Base-by-base conservation (phyloP, 2,329 filamentous ascomycete genomes). In the Penicillium decumbens region DNA sequence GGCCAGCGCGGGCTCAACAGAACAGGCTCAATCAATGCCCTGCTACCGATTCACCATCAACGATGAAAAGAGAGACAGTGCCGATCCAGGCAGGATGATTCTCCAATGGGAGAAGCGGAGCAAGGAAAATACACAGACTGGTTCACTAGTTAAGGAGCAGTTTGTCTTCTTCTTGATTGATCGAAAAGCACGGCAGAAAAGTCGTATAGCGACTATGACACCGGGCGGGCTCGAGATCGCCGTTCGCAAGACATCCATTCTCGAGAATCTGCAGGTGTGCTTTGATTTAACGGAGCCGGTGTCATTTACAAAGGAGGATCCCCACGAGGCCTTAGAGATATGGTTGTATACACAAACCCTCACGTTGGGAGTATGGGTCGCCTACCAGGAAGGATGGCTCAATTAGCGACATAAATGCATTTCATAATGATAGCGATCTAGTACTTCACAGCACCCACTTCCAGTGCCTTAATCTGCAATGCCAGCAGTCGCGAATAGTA, bases 401-500 rank as follows among this genome's bases (percentile, higher is more conserved):
- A 40, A 32, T 32, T 53, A 40, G 29, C 33, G 18, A 20, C 2
- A 15, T 37, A 6, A 37, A 37, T 38, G 35, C 20, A 23, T 23
- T 4, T 18, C 15, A 18, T 23, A 23, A 23, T 3, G 20, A 13
- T 37, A 43, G 6, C 27, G 23, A 37, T 6, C 41, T 49, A 58
- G 42, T 53, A 56, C 12, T 40, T 45, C 25, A 55, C 55, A 46
- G 61, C 41, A 3, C 64, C 64, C 41, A 56, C 65, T 52, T 75
- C 68, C 12, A 71, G 42, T 0, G 66, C 75, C 62, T 76, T 76
- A 44, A 79, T 78, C 65, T 77, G 74, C 58, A 80, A 58, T 6
- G 76, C 77, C 60, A 80, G 53, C 27, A 74, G 40, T 35, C 73
- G 75, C 0, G 82, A 85, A 58, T 76, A 86, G 50, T 82, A 84